phyloP scores from a whole-genome alignment of 768 basidiomycete genomes.

The Russula griseocarnosa region DNA sequence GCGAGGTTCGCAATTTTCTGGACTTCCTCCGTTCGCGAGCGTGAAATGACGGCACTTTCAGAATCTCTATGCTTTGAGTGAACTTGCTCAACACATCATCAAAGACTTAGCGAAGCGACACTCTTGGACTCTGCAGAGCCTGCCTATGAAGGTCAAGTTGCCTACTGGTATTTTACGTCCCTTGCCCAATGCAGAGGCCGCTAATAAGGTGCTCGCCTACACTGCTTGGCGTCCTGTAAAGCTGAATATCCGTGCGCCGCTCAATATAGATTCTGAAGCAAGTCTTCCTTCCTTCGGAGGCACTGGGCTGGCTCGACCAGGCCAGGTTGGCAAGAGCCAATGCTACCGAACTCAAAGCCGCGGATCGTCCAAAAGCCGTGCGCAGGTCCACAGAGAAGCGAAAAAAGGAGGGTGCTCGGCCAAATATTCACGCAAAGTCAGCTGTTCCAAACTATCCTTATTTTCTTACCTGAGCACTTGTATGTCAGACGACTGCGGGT shows the following conservation, averaged over 20 bases:
- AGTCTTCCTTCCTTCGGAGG: constrained; percentile 61
- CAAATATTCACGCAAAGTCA: constrained; percentile 51
- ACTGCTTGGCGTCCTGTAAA: background rate
- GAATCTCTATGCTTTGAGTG: constrained; percentile 85
- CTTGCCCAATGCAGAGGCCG: constrained; percentile 60
- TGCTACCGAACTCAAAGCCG: constrained; percentile 32
- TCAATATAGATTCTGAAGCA: constrained; percentile 60
- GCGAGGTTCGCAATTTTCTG: constrained; percentile 50
- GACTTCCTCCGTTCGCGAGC: background rate
- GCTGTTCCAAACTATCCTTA: constrained; percentile 20
- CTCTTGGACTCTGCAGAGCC: constrained; percentile 72
- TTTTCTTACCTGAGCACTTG: constrained; percentile 10
- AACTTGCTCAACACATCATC: constrained; percentile 86
- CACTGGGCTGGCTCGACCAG: constrained; percentile 54
- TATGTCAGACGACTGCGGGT: constrained; percentile 29
- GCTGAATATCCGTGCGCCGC: background rate
- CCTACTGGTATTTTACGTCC: constrained; percentile 79
- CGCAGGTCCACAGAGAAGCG: constrained; percentile 56
- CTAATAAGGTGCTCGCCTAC: constrained; percentile 49
- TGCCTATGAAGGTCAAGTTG: constrained; percentile 75
- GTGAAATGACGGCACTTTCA: constrained; percentile 34
- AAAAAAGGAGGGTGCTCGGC: constrained; percentile 45
- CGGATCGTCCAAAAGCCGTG: constrained; percentile 38
- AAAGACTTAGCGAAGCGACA: constrained; percentile 57
- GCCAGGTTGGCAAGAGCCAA: constrained; percentile 36